phyloP scores from a whole-genome alignment of 805 yeast species.

The Maudiozyma serrabonitensis region DNA sequence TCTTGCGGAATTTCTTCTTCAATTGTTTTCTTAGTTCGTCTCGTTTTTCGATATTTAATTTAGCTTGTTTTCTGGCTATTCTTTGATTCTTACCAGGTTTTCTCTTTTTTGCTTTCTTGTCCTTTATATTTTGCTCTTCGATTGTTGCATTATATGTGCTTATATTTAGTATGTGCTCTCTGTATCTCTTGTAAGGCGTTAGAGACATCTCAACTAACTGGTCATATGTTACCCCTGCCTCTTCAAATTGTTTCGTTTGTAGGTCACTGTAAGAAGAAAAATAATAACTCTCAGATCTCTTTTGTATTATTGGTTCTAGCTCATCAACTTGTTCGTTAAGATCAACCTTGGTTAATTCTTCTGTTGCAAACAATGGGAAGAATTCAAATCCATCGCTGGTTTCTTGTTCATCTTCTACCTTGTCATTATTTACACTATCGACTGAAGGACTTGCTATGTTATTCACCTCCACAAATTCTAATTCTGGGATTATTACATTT shows the following conservation, averaged over 20 bases:
- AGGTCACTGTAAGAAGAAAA: slow-evolving; percentile 10
- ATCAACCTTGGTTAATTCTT: slow-evolving; percentile 20
- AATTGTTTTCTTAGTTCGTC: slow-evolving; percentile 18
- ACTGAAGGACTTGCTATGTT: neutral
- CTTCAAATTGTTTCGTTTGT: slow-evolving; percentile 8
- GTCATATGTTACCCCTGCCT: slow-evolving; percentile 16
- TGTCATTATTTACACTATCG: slow-evolving; percentile 8
- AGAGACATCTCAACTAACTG: slow-evolving; percentile 5
- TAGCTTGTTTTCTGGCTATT: slow-evolving; percentile 18
- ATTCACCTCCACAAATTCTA: slow-evolving; percentile 3
- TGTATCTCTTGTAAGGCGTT: slow-evolving; percentile 6
- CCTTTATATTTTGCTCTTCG: slow-evolving; percentile 7
- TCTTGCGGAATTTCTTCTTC: slow-evolving; percentile 28
- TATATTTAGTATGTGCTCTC: slow-evolving; percentile 12
- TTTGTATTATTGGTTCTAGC: slow-evolving; percentile 3
- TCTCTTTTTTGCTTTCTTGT: slow-evolving; percentile 12
- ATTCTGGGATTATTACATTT: neutral
- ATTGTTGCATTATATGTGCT: slow-evolving; percentile 12
- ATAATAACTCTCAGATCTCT: slow-evolving; percentile 21
- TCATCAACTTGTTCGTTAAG: slow-evolving; percentile 11
- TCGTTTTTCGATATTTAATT: slow-evolving; percentile 17
- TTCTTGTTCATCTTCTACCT: neutral
- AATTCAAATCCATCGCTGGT: slow-evolving; percentile 13
- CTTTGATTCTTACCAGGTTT: slow-evolving; percentile 29
- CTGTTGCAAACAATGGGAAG: slow-evolving; percentile 24